Evolutionary conservation across 108 stramenopile genomes (phyloP).

Genomic region (Discostella stelligeroides): DNA sequence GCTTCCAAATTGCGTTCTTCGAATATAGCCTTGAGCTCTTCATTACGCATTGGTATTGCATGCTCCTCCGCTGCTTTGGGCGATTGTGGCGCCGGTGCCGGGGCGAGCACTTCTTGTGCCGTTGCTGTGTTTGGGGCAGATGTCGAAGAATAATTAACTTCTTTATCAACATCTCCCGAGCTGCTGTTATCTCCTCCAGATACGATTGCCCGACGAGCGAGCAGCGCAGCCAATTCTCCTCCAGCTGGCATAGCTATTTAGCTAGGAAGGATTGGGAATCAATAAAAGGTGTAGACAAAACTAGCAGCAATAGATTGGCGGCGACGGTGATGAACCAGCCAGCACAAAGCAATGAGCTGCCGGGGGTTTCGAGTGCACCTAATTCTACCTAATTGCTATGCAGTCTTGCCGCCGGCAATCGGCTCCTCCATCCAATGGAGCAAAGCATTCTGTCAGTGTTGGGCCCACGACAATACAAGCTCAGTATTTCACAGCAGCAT

Average conservation of each 20-base stretch:
- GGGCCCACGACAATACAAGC: no score
- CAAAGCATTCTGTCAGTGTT: no score
- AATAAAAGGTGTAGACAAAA: no score
- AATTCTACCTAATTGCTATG: no score
- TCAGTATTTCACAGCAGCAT: no score
- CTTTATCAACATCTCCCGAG: not conserved
- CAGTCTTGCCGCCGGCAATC: not conserved
- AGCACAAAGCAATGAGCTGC: no score
- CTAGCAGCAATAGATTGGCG: no score
- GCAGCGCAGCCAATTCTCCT: constrained; percentile 13
- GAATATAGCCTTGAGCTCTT: constrained; percentile 1
- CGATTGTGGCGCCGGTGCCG: not conserved
- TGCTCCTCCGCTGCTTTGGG: not conserved
- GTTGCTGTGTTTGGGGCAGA: no score
- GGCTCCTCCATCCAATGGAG: no score
- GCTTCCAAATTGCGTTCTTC: constrained; percentile 30
- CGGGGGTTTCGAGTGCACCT: not conserved
- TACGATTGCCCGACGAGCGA: not conserved
- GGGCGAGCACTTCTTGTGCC: no score
- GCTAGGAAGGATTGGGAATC: not conserved
- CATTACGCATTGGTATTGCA: not conserved
- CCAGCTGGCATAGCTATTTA: constrained; percentile 2
- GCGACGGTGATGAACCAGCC: no score
- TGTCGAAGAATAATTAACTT: not conserved
- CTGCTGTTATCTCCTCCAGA: no score